Base-by-base conservation (phyloP, 2,329 filamentous ascomycete genomes). In the Thielaviopsis ethacetica region DNA sequence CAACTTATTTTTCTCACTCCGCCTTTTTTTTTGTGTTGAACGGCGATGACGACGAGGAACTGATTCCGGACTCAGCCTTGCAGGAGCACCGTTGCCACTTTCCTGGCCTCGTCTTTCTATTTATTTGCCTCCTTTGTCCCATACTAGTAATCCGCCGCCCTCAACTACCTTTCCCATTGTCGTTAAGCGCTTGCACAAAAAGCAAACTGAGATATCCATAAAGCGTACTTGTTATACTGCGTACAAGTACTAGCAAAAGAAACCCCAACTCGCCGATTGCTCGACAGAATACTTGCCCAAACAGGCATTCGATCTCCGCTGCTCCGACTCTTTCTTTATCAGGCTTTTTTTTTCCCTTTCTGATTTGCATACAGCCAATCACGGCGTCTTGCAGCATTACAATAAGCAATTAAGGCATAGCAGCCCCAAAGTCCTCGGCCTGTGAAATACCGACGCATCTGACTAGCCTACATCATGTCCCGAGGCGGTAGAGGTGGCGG, bases 401-500 rank as follows among this genome's bases (percentile, higher is more conserved):
- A 49, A 21, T 19, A 49, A 21, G 19, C 44, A 10, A 12, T 10
- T 1, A 21, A 49, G 17, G n/a, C 44, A 49, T 10, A 49, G 3
- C 17, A 19, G 7, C n/a, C n/a, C 44, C 44, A 44, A 44, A 5
- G 4, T 10, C n/a, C n/a, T 49, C 44, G 44, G 44, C n/a, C 9
- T 6, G 17, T 6, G 5, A 21, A 21, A 13, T 49, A 19, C 38
- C 38, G 13, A 44, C 38, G 15, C 38, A 17, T 44, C 44, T 19
- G 44, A 21, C n/a, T 49, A 49, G 44, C n/a, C n/a, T 21, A 21
- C n/a, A 44, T n/a, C 21, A 62, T 62, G 60, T 62, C 60, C n/a
- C 49, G 60, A 51, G 60, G 60, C 56, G 57, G 60, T 21, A 59
- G 60, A 67, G 75, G 78, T 63, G 75, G 76, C 63, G 74, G 76